Evolutionary conservation across 2,329 filamentous ascomycete genomes (phyloP), one percentile per base, ranked within the genome.

Genomic region (Talaromyces sp.): DNA sequence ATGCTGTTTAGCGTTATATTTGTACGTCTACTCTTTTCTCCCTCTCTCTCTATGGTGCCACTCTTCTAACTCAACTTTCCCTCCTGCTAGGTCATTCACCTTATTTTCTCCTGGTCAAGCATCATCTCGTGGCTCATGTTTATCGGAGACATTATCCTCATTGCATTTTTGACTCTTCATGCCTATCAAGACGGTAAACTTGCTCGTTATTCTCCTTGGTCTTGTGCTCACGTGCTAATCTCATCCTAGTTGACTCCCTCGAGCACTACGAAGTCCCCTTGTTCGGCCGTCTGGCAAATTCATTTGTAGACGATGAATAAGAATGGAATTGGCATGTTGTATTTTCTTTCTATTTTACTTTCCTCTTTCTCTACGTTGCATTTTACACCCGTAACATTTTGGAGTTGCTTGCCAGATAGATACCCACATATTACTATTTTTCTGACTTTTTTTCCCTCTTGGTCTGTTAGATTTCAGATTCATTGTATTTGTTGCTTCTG

Each of bases 301-400:
- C 89, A 27, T 93, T 97, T 71, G 82, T 98, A 60, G 93, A 97
- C 70, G 90, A 96, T 71, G 95, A 97, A 74, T 89, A 70, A 76
- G 21, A 52, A 29, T 27, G 49, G 49, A 27, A 52, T 27, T 14
- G 8, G 17, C 43, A 51, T 3, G 9, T 27, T 17, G 19, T 27
- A 29, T 1, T 7, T 27, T 27, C 27, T 51, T 27, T 17, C 5
- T 51, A 4, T 27, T 26, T 27, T 26, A 11, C 24, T 11, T 51
- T 51, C n/a, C n/a, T 13, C 19, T 51, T 14, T 51, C 10, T 21
- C 11, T 21, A 46, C 11, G 6, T 46, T 46, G 38, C 38, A n/a
- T 43, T 19, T 46, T 19, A 3, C 19, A 10, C 10, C n/a, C 1
- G 19, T 19, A n/a, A 46, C n/a, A 46, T 21, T 46, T 46, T 46